Evolutionary conservation across 2,329 filamentous ascomycete species (phyloP).

Genomic region (Fusarium sp.): DNA sequence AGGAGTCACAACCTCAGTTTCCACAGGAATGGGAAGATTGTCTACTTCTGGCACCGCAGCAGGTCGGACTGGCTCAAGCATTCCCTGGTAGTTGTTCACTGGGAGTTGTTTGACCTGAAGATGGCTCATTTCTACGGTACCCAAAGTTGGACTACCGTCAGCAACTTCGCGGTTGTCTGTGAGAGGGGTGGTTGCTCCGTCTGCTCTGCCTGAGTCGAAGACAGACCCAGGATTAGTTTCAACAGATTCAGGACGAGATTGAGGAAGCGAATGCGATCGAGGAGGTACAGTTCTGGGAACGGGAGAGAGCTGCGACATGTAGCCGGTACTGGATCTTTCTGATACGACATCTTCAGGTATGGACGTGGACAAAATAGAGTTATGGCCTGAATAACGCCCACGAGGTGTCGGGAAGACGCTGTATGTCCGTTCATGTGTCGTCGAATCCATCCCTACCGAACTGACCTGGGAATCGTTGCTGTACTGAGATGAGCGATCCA

Average conservation of each 20-base stretch:
- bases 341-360: conserved; percentile 46
- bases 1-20: conserved; percentile 29
- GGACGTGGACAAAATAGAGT: conserved; percentile 43
- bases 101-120: conserved; percentile 30
- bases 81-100: conserved; percentile 34
- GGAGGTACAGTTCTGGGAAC: conserved; percentile 32
- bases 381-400: conserved; percentile 39
- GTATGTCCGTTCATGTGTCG: conserved; percentile 41
- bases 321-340: conserved; percentile 31
- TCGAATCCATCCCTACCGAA: conserved; percentile 36
- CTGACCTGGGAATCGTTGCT: conserved; percentile 43
- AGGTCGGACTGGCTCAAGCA: conserved; percentile 12
- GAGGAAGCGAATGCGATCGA: conserved; percentile 30
- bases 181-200: conserved; percentile 37
- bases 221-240: conserved; percentile 45
- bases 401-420: conserved; percentile 43
- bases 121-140: conserved; percentile 39
- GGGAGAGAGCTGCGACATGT: conserved; percentile 33
- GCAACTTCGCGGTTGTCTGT: conserved; percentile 40
- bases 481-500: conserved; percentile 39
- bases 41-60: conserved; percentile 35
- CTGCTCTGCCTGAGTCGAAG: conserved; percentile 38
- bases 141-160: conserved; percentile 44
- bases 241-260: conserved; percentile 44
- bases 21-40: conserved; percentile 45